phyloP scores from a whole-genome alignment of 2,329 filamentous ascomycete species.

The Fusarium domesticum region DNA sequence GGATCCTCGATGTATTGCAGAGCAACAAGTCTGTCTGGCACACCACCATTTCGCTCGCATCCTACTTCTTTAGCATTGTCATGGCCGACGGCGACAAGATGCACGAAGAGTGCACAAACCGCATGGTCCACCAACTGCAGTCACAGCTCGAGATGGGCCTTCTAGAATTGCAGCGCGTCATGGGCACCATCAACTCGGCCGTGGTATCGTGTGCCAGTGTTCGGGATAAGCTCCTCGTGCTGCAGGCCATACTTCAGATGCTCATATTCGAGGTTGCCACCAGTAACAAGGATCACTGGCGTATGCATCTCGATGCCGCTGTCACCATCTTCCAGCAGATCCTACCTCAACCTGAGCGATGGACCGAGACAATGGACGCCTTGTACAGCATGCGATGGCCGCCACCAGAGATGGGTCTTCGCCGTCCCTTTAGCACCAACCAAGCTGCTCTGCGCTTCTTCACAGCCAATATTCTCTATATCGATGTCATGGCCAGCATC shows the following conservation, averaged over 20 bases:
- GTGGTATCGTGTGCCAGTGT: slow-evolving; percentile 31
- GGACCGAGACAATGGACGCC: slow-evolving; percentile 36
- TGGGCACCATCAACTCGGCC: slow-evolving; percentile 34
- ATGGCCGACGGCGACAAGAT: slow-evolving; percentile 34
- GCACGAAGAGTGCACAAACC: slow-evolving; percentile 35
- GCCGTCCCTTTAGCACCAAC: slow-evolving; percentile 42
- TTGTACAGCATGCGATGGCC: slow-evolving; percentile 35
- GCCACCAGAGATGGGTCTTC: slow-evolving; percentile 32
- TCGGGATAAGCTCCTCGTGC: slow-evolving; percentile 38
- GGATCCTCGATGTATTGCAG: slow-evolving; percentile 56
- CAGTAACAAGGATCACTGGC: slow-evolving; percentile 47
- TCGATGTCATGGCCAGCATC: slow-evolving; percentile 50
- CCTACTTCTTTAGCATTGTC: slow-evolving; percentile 54
- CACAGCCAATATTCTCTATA: slow-evolving; percentile 45
- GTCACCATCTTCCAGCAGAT: slow-evolving; percentile 49
- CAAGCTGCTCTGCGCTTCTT: slow-evolving; percentile 49
- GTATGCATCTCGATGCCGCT: slow-evolving; percentile 49
- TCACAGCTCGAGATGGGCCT: slow-evolving; percentile 45
- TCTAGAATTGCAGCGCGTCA: slow-evolving; percentile 42
- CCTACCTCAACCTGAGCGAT: slow-evolving; percentile 36
- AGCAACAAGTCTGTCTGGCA: slow-evolving; percentile 58
- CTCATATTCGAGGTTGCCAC: slow-evolving; percentile 51
- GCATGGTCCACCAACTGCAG: slow-evolving; percentile 41
- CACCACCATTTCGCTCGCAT: slow-evolving; percentile 53
- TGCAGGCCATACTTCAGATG: slow-evolving; percentile 53